Conservation (phyloP, 345 rosid species). For the Noccaea bulbosa region DNA sequence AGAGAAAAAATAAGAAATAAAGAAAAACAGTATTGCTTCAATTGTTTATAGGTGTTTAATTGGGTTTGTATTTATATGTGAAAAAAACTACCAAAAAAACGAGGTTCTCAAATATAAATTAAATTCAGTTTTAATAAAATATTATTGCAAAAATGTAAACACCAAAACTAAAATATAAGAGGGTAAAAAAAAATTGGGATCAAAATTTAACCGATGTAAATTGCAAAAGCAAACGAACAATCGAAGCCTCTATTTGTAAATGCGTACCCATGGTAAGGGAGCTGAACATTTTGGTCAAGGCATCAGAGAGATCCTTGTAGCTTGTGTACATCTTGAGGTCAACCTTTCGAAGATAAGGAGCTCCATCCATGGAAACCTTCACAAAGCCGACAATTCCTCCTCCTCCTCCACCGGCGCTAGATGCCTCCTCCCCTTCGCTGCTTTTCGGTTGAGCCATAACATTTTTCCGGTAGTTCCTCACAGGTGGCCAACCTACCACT, state of each 20-base stretch:
- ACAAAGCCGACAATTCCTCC: conserved; percentile 53
- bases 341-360: conserved; percentile 94
- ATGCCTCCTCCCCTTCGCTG: conserved; percentile 44
- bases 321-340: conserved; percentile 87
- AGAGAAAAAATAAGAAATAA: not conserved
- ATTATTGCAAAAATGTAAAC: too few species aligned
- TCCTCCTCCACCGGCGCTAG: conserved; percentile 35
- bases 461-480: conserved; percentile 82
- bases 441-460: conserved; percentile 64
- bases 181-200: too few species aligned
- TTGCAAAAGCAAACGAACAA: not conserved
- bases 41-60: too few species aligned
- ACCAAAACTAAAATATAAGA: too few species aligned
- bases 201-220: too few species aligned
- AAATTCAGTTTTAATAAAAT: too few species aligned
- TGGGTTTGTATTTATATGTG: too few species aligned
- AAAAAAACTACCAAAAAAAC: too few species aligned
- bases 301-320: conserved; percentile 82
- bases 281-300: conserved; percentile 88
- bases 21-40: not conserved
- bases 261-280: conserved; percentile 86
- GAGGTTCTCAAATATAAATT: too few species aligned
- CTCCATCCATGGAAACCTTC: conserved; percentile 97
- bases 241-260: not conserved
- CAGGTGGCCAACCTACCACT: conserved; percentile 98